Evolutionary conservation across 2,329 filamentous ascomycete species (phyloP).

Genomic region (Neopestalotiopsis sp.): DNA sequence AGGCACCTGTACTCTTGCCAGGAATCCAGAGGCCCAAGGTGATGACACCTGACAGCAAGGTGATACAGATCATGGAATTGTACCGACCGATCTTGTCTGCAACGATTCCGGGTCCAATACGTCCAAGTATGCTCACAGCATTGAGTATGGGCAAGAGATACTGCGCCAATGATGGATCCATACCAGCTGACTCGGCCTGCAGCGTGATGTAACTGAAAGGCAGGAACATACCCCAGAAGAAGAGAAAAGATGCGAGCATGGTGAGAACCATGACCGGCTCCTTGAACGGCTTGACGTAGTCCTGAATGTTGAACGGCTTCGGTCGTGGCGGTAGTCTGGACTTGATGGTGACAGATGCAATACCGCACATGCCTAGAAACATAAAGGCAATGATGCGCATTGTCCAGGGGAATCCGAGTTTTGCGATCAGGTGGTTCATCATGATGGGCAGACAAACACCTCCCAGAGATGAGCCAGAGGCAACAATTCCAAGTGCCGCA

Average conservation of each 20-base stretch:
- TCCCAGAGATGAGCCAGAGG: conserved; percentile 54
- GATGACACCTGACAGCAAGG: conserved; percentile 44
- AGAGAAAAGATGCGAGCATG: conserved; percentile 54
- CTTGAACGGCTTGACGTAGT: conserved; percentile 51
- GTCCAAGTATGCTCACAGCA: conserved; percentile 55
- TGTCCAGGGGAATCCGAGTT: conserved; percentile 47
- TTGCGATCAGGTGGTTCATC: conserved; percentile 54
- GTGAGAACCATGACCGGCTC: conserved; percentile 52
- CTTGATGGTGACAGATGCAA: conserved; percentile 38
- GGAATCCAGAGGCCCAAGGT: conserved; percentile 48
- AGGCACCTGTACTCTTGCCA: conserved; percentile 51
- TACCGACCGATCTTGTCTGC: conserved; percentile 46
- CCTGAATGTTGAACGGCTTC: conserved; percentile 47
- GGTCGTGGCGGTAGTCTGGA: conserved; percentile 39
- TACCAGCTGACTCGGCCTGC: conserved; percentile 50
- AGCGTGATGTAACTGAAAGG: conserved; percentile 59
- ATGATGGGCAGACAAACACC: conserved; percentile 64
- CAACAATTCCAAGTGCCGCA: conserved; percentile 52
- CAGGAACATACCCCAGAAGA: conserved; percentile 63
- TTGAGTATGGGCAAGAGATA: conserved; percentile 64
- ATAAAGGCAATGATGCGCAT: conserved; percentile 43
- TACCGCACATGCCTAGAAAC: conserved; percentile 37
- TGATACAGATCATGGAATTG: conserved; percentile 51
- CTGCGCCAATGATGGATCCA: conserved; percentile 44
- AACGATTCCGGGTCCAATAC: conserved; percentile 54